Evolutionary conservation across 2,329 filamentous ascomycete genomes (phyloP).

Genomic region (Nothopassalora personata): DNA sequence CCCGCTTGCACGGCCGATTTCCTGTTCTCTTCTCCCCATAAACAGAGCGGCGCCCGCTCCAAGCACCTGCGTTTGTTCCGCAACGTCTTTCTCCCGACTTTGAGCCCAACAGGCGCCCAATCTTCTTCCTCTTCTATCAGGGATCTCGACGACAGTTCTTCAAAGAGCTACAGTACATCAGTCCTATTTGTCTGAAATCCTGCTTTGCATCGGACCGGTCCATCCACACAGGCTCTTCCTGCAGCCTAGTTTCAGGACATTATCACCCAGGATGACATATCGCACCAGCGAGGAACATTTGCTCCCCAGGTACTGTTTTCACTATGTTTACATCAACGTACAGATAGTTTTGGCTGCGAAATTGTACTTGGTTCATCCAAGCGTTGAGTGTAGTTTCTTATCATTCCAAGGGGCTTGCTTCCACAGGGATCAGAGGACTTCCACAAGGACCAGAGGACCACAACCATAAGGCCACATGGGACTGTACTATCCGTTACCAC

Average conservation of each 20-base stretch:
- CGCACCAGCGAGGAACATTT: slow-evolving; percentile 34
- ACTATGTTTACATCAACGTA: slow-evolving; percentile 16
- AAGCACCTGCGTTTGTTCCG: slow-evolving; percentile 5
- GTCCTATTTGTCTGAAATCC: not conserved
- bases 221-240: slow-evolving; percentile 17
- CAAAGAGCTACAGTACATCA: not conserved
- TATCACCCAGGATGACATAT: slow-evolving; percentile 34
- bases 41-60: slow-evolving; percentile 15
- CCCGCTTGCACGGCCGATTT: not conserved
- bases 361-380: slow-evolving; percentile 16
- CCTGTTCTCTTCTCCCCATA: too few species aligned
- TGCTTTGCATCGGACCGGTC: slow-evolving; percentile 3
- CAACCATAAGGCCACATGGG: not conserved
- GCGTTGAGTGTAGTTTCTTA: slow-evolving; percentile 14
- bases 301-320: slow-evolving; percentile 35
- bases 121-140: not conserved
- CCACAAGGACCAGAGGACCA: not conserved
- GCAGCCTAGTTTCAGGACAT: slow-evolving; percentile 15
- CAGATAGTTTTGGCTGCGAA: slow-evolving; percentile 8
- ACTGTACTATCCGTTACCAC: not conserved
- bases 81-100: slow-evolving; percentile 11
- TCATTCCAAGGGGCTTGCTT: not conserved
- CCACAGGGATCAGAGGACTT: not conserved
- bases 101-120: slow-evolving; percentile 16
- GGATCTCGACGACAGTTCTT: not conserved